Base-by-base conservation (phyloP, 495 filamentous ascomycete species). In the Chaetomium cochliodes region DNA sequence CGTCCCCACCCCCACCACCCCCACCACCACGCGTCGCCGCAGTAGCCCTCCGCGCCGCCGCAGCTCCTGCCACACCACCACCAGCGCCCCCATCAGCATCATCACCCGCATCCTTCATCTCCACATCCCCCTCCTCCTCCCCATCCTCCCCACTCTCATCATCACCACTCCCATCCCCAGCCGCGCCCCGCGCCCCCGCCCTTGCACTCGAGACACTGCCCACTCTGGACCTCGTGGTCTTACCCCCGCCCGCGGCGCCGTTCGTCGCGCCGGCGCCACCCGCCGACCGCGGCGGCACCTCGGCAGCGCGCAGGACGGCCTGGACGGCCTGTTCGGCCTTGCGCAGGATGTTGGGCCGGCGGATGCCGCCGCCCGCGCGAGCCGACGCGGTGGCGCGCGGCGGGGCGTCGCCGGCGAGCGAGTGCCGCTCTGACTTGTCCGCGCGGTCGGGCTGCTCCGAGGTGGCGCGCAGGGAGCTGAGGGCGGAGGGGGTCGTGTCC, bases 281-380 rank as follows among this genome's bases (percentile, higher is more conserved):
- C 4, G 67, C 68, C 5, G 76, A 67, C 60, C 75, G 77, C n/a
- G 78, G 72, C 15, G 79, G 73, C 3, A 68, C 73, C 54, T 81
- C 80, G 5, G 79, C 72, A 3, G 75, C 73, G 12, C 80, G 75
- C 37, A 77, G 42, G 8, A 79, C 79, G 7, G 77, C 66, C 37
- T 68, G 66, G n/a, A 78, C 78, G 11, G 75, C 78, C 55, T 80
- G 78, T 53, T 84, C 81, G 0, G 81, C 81, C 67, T 77, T 80
- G 57, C 80, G 78, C 13, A 83, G 72, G 30, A 84, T 77, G 56
- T 84, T 80, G 0, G 78, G 75, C 20, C 80, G 71, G 15, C 79
- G 63, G 2, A 83, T 72, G 8, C 77, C 52, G 26, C 52, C 52
- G 26, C 51, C 26, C 3, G 52, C 18, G 13, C 51, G 13, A 5